Evolutionary conservation across 352 stramenopile species (phyloP), one percentile per base, ranked within the genome.

Genomic region (Blastocystis sp.): DNA sequence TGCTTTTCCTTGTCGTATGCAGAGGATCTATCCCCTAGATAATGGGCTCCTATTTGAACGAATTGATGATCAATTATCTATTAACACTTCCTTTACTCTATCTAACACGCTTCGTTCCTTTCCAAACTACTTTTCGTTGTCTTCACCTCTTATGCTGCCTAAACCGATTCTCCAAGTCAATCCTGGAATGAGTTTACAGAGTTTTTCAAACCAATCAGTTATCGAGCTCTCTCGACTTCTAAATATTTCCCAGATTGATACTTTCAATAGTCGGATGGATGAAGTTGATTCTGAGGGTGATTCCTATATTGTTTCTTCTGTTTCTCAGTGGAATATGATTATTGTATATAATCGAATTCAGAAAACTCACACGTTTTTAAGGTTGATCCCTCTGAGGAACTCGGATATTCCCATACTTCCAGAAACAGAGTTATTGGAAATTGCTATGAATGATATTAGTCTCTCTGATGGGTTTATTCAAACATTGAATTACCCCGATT

Each of bases 101-200:
- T 60, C 42, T 22, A 64, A 27, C 62, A 27, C 70, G 44, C 17
- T 44, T 5, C 44, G 37, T 40, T 59, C 70, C 1, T 59, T 81
- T 81, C 70, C 70, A 33, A 81, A 59, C 35, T 81, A 81, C 30
- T 81, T 64, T 56, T 81, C 70, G 27, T 40, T 81, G 5, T 9
- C n/a, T n/a, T 81, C 70, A 66, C 70, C 70, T 22, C 37, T 81
- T 0, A n/a, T 6, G 40, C 51, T 81, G 0, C 70, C 70, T 7
- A 81, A 81, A 22, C 70, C 70, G 5, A 81, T 81, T 17, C 44
- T 81, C n/a, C 70, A 81, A 35, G 13, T 27, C 48, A 44, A 59
- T 27, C n/a, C n/a, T 35, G 57, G 57, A 64, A 35, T 35, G n/a
- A 51, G 22, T 66, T 24, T 24, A 15, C 17, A 30, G 13, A 30